Conservation (phyloP, 352 stramenopile genomes). For the Albugo candida region DNA sequence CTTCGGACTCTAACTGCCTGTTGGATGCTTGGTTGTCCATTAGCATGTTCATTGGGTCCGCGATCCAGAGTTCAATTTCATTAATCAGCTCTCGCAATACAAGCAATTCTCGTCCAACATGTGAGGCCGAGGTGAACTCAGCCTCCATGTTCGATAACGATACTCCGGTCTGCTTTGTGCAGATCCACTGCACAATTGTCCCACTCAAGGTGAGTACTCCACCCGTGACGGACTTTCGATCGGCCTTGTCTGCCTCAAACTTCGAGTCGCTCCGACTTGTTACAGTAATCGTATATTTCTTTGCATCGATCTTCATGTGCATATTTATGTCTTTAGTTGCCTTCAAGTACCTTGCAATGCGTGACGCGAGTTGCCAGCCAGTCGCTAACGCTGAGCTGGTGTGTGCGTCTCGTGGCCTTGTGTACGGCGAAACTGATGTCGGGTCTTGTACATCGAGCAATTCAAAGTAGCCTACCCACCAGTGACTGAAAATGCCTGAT, state of each 20-base stretch:
- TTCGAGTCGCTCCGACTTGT: conserved; percentile 9
- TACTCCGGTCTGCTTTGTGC: conserved; percentile 9
- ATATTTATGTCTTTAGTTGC: conserved; percentile 7
- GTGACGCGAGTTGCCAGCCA: conserved; percentile 6
- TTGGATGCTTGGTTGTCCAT: not conserved
- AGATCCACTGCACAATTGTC: conserved; percentile 3
- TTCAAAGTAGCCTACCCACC: conserved; percentile 15
- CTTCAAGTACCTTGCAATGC: conserved; percentile 11
- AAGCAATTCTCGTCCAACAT: conserved; percentile 1
- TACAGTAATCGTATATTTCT: not conserved
- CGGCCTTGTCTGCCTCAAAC: conserved; percentile 8
- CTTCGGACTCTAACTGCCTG: not conserved
- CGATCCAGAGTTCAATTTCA: conserved; percentile 1
- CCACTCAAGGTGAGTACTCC: conserved; percentile 6
- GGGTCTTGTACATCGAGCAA: conserved; percentile 10
- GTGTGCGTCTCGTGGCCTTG: conserved; percentile 3
- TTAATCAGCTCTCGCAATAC: conserved; percentile 2
- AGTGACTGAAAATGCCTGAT: conserved; percentile 15
- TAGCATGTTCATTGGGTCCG: conserved; percentile 1
- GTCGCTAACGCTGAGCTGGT: conserved; percentile 3
- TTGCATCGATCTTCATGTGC: not conserved
- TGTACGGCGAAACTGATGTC: conserved; percentile 14
- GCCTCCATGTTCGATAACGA: conserved; percentile 11
- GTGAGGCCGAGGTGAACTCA: conserved; percentile 5
- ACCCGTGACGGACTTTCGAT: conserved; percentile 10